Evolutionary conservation across 805 yeast species (phyloP).

Genomic region (Candida glaebosa): DNA sequence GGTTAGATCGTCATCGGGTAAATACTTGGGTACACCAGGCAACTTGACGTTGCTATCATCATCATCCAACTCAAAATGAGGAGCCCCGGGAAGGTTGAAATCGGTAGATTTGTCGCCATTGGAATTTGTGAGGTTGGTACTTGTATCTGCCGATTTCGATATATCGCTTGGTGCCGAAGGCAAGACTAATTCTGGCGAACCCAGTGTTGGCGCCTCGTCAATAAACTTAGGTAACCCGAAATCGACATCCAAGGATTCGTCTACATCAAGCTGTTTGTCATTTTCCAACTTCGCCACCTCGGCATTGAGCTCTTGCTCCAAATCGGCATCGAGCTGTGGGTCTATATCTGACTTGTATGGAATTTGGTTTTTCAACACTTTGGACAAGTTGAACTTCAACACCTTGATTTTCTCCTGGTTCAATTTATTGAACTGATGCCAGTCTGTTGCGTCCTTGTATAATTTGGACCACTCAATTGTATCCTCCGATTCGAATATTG

Average conservation of each 20-base stretch:
- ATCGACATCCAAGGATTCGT: neutral
- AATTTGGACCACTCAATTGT: constrained; percentile 29
- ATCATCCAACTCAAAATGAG: constrained; percentile 30
- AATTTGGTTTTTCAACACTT: constrained; percentile 36
- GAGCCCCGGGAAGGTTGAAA: constrained; percentile 34
- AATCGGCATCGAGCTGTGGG: constrained; percentile 25
- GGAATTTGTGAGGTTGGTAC: constrained; percentile 7
- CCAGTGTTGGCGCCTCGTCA: constrained; percentile 6
- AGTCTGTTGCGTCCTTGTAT: constrained; percentile 30
- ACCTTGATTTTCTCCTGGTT: constrained; percentile 32
- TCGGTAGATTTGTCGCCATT: neutral
- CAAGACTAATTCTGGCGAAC: neutral
- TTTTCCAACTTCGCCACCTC: neutral
- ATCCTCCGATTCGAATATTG: constrained; percentile 23
- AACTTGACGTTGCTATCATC: constrained; percentile 23
- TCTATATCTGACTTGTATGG: constrained; percentile 13
- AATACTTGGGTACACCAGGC: constrained; percentile 42
- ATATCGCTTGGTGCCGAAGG: neutral
- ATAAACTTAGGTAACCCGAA: constrained; percentile 7
- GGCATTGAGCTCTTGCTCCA: constrained; percentile 19
- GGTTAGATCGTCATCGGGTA: constrained; percentile 37
- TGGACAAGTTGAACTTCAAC: constrained; percentile 36
- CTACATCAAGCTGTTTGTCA: neutral
- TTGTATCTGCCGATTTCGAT: constrained; percentile 10
- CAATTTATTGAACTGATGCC: constrained; percentile 21